These are phyloP conservation scores for Pythium scleroteichum DNA, from an alignment of 352 stramenopile species.

Conservation along the genomic window DNA sequence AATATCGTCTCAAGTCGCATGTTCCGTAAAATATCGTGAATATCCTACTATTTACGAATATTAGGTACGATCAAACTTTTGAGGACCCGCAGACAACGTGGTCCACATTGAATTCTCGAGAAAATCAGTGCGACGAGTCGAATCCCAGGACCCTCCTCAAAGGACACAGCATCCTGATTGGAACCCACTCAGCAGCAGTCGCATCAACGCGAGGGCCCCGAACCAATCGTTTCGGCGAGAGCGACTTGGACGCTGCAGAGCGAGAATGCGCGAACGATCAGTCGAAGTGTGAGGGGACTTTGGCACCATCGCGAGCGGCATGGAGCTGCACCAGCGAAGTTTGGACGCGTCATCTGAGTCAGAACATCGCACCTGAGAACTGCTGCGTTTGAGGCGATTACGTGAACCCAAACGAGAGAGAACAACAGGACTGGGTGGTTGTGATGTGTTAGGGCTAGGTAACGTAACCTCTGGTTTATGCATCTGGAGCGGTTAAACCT, in stretches of 20 bases:
- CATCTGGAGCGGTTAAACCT: constrained; percentile 8
- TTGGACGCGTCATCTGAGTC: constrained; percentile 1
- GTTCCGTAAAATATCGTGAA: neutral
- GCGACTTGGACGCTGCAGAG: too few relatives aligned
- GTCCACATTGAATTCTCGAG: constrained; percentile 16
- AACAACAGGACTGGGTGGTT: constrained; percentile 28
- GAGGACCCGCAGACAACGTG: neutral
- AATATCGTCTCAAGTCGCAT: constrained; percentile 28
- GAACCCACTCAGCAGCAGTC: too few relatives aligned
- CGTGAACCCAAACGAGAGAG: constrained; percentile 12
- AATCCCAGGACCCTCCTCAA: too few relatives aligned
- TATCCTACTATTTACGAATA: too few relatives aligned
- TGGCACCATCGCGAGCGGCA: too few relatives aligned
- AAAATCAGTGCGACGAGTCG: constrained; percentile 18
- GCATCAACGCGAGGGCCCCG: too few relatives aligned
- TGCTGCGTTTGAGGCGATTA: constrained; percentile 9
- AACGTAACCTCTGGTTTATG: constrained; percentile 14
- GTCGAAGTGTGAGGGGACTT: too few relatives aligned
- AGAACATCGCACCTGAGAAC: too few relatives aligned
- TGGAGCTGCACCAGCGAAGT: too few relatives aligned
- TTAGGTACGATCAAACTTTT: constrained; percentile 5
- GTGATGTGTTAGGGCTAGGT: constrained; percentile 25
- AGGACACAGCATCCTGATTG: too few relatives aligned
- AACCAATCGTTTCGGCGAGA: too few relatives aligned
- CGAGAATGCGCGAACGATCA: constrained; percentile 1